These are phyloP conservation scores for Xerocomellus dryophilus DNA, from an alignment of 768 basidiomycete species.

Conservation along the genomic window DNA sequence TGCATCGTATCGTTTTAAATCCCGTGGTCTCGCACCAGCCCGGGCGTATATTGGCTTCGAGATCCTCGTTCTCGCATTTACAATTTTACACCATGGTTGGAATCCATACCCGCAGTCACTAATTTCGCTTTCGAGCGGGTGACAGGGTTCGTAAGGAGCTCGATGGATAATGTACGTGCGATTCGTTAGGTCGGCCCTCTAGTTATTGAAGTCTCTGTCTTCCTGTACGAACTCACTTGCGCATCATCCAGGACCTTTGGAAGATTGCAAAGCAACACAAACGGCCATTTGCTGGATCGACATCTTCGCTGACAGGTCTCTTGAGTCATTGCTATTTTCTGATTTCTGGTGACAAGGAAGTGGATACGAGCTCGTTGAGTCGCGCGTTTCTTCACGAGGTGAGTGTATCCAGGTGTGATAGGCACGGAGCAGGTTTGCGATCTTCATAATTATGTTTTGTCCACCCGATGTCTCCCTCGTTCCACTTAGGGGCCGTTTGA, in stretches of 20 bases:
- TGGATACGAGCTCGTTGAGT: conserved; percentile 64
- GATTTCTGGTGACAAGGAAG: conserved; percentile 65
- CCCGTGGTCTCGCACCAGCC: conserved; percentile 42
- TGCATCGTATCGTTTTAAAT: not conserved
- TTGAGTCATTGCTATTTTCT: conserved; percentile 87
- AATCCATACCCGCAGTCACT: conserved; percentile 68
- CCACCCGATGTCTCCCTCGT: not conserved
- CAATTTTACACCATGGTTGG: conserved; percentile 74
- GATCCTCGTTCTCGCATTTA: conserved; percentile 84
- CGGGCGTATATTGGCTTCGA: conserved; percentile 84
- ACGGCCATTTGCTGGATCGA: conserved; percentile 76
- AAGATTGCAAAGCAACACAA: conserved; percentile 55
- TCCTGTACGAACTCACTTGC: not conserved
- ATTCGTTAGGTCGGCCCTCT: not conserved
- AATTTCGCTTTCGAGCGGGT: conserved; percentile 86
- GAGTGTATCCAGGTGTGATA: conserved; percentile 15
- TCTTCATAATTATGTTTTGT: not conserved
- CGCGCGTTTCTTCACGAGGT: conserved; percentile 59
- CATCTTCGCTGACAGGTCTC: conserved; percentile 83
- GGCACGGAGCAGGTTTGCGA: not conserved
- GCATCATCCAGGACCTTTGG: conserved; percentile 54
- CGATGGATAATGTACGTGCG: conserved; percentile 59
- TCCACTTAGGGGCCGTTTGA: not conserved
- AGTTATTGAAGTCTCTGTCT: not conserved
- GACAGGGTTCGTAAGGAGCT: conserved; percentile 72